Evolutionary conservation across 495 filamentous ascomycete species (phyloP).

Genomic region (Penicillium taxi): DNA sequence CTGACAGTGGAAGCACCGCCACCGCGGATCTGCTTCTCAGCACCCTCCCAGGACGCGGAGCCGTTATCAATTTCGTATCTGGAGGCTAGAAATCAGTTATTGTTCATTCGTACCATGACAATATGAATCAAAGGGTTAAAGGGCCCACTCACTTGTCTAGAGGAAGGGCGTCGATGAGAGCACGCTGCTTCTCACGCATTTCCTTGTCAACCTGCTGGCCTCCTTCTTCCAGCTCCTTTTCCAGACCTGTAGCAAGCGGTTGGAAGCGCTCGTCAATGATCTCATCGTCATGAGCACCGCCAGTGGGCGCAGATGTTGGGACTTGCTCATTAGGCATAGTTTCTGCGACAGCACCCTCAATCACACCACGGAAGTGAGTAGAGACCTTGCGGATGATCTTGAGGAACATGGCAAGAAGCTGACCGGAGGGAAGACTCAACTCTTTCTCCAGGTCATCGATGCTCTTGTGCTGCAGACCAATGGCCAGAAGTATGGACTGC

Average conservation of each 20-base stretch:
- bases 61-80: slow-evolving; percentile 78
- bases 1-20: slow-evolving; percentile 67
- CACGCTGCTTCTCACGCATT: slow-evolving; percentile 68
- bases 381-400: slow-evolving; percentile 87
- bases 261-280: slow-evolving; percentile 53
- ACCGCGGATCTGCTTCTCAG: slow-evolving; percentile 65
- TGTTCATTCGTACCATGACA: slow-evolving; percentile 25
- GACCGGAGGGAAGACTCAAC: slow-evolving; percentile 60
- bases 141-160: slow-evolving; percentile 66
- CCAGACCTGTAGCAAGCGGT: slow-evolving; percentile 60
- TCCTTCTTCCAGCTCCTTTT: slow-evolving; percentile 82
- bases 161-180: slow-evolving; percentile 80
- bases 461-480: slow-evolving; percentile 83
- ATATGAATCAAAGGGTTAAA: background rate
- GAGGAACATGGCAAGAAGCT: slow-evolving; percentile 92
- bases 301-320: slow-evolving; percentile 43
- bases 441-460: slow-evolving; percentile 78
- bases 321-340: slow-evolving; percentile 53
- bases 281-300: slow-evolving; percentile 54
- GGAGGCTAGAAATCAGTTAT: slow-evolving; percentile 37
- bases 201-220: slow-evolving; percentile 64
- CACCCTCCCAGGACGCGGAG: slow-evolving; percentile 66
- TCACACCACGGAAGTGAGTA: slow-evolving; percentile 61
- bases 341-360: slow-evolving; percentile 65
- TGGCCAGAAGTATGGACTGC: slow-evolving; percentile 73